A percentile compares a stretch with the other conserved stretches of the same genome.
phyloP scores from a whole-genome alignment of 768 basidiomycete species.

The Suillus americanus region DNA sequence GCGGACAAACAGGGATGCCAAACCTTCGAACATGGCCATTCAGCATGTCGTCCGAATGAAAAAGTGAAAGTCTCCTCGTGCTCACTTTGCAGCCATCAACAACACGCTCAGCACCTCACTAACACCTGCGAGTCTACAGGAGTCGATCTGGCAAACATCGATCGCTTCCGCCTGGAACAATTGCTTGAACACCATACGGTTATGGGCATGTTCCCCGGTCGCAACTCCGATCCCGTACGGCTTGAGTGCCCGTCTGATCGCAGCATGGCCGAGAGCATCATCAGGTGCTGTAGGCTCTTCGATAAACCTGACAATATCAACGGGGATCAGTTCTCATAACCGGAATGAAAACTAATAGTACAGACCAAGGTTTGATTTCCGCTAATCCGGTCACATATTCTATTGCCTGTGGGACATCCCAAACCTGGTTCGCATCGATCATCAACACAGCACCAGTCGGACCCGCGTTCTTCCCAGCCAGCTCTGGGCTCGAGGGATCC shows the following conservation, averaged over 20 bases:
- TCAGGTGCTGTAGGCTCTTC: conserved; percentile 94
- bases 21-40: conserved; percentile 43
- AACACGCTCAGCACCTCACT: conserved; percentile 90
- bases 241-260: conserved; percentile 75
- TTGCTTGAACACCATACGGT: conserved; percentile 95
- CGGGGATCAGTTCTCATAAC: not conserved
- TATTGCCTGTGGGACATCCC: conserved; percentile 92
- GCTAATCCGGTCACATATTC: conserved; percentile 83
- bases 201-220: conserved; percentile 94
- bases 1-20: conserved; percentile 85
- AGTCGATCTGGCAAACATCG: conserved; percentile 95
- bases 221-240: conserved; percentile 86
- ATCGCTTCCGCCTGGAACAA: conserved; percentile 88
- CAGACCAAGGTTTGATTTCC: conserved; percentile 84
- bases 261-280: conserved; percentile 83
- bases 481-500: conserved; percentile 58
- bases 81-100: conserved; percentile 86
- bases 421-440: conserved; percentile 98
- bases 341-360: not conserved
- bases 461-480: conserved; percentile 90
- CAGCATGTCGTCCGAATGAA: conserved; percentile 1
- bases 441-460: conserved; percentile 93
- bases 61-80: conserved; percentile 10
- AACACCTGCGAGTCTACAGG: conserved; percentile 90
- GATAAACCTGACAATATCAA: conserved; percentile 63